Percentiles rank a stretch among this genome's conserved stretches.
phyloP scores from a whole-genome alignment of 352 stramenopile genomes.

The Globisporangium takayamanum region DNA sequence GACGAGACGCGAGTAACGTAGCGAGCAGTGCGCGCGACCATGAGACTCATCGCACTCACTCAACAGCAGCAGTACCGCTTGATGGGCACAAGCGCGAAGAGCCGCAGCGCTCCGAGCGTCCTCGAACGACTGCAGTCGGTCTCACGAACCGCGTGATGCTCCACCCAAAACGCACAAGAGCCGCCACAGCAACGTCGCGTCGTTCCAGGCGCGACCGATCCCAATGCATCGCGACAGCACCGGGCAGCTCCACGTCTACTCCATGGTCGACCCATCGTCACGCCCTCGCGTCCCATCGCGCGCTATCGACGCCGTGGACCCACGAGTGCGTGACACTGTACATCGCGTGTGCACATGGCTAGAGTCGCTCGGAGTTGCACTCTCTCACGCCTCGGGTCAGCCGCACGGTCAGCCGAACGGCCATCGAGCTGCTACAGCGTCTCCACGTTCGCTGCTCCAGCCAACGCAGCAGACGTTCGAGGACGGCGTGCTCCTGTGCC shows the following conservation, averaged over 20 bases:
- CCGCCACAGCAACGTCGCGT: not conserved
- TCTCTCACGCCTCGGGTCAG: not conserved
- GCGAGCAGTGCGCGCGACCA: too few species aligned
- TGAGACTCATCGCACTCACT: too few species aligned
- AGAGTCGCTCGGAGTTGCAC: constrained; percentile 10
- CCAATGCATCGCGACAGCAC: constrained; percentile 14
- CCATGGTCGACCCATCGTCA: constrained; percentile 28
- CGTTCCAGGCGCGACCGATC: not conserved
- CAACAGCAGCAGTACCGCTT: too few species aligned
- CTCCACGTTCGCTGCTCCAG: not conserved
- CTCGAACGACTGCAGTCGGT: not conserved
- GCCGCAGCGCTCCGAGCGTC: not conserved
- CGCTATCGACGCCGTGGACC: not conserved
- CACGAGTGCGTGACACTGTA: not conserved
- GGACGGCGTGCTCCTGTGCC: constrained; percentile 30
- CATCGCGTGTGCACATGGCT: constrained; percentile 9
- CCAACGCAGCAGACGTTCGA: constrained; percentile 12
- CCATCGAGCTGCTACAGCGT: too few species aligned
- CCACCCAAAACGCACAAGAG: constrained; percentile 7
- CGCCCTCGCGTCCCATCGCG: not conserved
- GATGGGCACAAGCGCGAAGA: not conserved
- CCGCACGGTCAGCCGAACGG: not conserved
- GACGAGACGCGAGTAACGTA: too few species aligned
- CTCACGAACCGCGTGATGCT: not conserved
- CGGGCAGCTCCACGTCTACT: constrained; percentile 25